phyloP scores from a whole-genome alignment of 805 yeast genomes.

The Komagataella mondaviorum region DNA sequence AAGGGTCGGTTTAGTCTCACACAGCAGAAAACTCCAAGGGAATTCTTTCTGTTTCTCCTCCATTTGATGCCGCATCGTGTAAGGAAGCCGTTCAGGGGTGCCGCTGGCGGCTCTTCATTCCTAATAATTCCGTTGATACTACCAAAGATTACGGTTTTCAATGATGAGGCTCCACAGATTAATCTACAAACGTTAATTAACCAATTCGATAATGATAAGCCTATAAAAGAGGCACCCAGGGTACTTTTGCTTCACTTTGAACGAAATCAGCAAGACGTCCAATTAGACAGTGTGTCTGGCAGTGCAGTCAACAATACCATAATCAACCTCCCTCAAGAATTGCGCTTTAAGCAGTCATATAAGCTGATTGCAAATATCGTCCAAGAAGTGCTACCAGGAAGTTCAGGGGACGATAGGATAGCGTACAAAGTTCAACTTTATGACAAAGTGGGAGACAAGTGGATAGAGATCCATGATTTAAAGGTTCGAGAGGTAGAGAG shows the following conservation, averaged over 20 bases:
- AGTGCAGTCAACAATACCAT: constrained; percentile 36
- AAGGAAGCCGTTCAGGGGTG: constrained; percentile 1
- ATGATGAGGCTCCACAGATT: constrained; percentile 43
- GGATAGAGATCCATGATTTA: constrained; percentile 50
- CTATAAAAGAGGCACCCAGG: constrained; percentile 31
- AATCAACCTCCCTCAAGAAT: constrained; percentile 39
- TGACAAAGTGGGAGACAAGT: constrained; percentile 25
- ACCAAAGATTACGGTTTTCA: constrained; percentile 45
- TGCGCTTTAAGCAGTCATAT: constrained; percentile 24
- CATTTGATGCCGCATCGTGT: constrained; percentile 24
- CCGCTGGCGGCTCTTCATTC: constrained; percentile 21
- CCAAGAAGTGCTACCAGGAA: constrained; percentile 14
- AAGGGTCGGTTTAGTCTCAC: constrained; percentile 26
- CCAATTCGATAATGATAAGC: constrained; percentile 20
- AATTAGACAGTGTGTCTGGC: neutral
- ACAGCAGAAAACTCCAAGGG: constrained; percentile 36
- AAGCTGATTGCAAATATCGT: constrained; percentile 35
- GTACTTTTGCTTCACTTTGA: constrained; percentile 43
- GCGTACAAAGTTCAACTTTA: constrained; percentile 37
- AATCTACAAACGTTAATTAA: constrained; percentile 27
- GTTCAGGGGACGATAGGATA: constrained; percentile 5
- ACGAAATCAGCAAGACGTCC: constrained; percentile 16
- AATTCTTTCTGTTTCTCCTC: constrained; percentile 46
- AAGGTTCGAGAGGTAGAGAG: constrained; percentile 30
- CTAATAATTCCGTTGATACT: constrained; percentile 45